These are phyloP conservation scores for Phytophthora pini DNA, from an alignment of 352 stramenopile genomes.

Conservation along the genomic window DNA sequence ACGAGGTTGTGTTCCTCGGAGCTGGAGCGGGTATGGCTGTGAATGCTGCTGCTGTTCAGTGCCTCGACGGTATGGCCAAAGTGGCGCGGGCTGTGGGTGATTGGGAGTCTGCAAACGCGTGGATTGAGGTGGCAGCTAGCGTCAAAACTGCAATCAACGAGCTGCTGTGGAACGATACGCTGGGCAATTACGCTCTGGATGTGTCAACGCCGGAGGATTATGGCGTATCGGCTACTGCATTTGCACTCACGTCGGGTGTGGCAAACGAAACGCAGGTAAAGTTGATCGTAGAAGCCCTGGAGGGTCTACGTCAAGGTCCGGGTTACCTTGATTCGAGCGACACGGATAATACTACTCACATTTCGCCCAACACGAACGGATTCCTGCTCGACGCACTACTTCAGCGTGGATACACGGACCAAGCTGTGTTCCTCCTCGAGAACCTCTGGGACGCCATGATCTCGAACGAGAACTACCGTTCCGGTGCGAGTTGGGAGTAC, in stretches of 20 bases:
- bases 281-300: slow-evolving; percentile 26
- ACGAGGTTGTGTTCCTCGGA: too few relatives aligned
- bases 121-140: slow-evolving; percentile 16
- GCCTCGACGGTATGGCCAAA: slow-evolving; percentile 29
- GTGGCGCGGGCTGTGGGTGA: slow-evolving; percentile 29
- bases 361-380: slow-evolving; percentile 40
- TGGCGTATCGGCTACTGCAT: slow-evolving; percentile 32
- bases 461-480: slow-evolving; percentile 33
- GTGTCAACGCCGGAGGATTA: slow-evolving; percentile 21
- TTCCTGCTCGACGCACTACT: slow-evolving; percentile 36
- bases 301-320: slow-evolving; percentile 29
- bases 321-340: slow-evolving; percentile 35
- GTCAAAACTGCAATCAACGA: slow-evolving; percentile 37
- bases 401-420: slow-evolving; percentile 15
- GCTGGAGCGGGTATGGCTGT: too few relatives aligned
- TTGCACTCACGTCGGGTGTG: slow-evolving; percentile 32
- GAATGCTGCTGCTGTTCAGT: slow-evolving; percentile 26
- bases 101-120: slow-evolving; percentile 22
- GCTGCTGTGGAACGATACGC: slow-evolving; percentile 36
- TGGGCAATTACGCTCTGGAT: slow-evolving; percentile 31
- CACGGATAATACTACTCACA: too few relatives aligned
- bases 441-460: slow-evolving; percentile 45
- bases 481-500: slow-evolving; percentile 36
- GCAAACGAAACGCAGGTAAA: slow-evolving; percentile 34
- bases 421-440: slow-evolving; percentile 36